These are phyloP conservation scores for Boletus subcaerulescens DNA, from an alignment of 768 basidiomycete genomes.

Conservation along the genomic window DNA sequence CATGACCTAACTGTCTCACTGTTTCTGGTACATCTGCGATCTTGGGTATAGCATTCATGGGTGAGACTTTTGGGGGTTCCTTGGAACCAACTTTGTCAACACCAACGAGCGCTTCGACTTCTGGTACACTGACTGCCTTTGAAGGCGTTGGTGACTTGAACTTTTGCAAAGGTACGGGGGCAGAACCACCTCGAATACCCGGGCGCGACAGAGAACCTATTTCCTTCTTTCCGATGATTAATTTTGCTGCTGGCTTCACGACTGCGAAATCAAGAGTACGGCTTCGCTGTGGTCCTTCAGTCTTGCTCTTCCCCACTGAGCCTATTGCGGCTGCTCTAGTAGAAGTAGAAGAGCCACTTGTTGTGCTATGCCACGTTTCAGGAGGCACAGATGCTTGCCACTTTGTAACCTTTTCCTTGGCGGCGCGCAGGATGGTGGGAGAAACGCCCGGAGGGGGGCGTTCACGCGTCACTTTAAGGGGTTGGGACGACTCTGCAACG, in stretches of 20 bases:
- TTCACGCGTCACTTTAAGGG: conserved; percentile 1
- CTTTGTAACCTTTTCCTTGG: conserved; percentile 35
- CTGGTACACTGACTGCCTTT: not conserved
- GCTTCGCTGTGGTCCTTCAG: conserved; percentile 12
- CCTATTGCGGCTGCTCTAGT: not conserved
- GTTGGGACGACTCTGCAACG: not conserved
- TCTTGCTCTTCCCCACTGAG: conserved; percentile 16
- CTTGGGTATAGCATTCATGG: conserved; percentile 12
- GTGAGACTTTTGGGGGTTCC: conserved; percentile 1
- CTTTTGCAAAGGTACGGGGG: conserved; percentile 8
- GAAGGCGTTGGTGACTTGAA: conserved; percentile 13
- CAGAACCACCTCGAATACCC: conserved; percentile 3
- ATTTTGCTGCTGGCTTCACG: conserved; percentile 36
- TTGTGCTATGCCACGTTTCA: conserved; percentile 13
- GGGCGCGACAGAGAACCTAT: conserved; percentile 6
- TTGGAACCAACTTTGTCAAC: conserved; percentile 1
- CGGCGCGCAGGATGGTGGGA: conserved; percentile 24
- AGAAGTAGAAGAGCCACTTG: conserved; percentile 2
- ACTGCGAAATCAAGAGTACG: conserved; percentile 43
- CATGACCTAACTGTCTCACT: conserved; percentile 27
- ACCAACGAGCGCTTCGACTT: not conserved
- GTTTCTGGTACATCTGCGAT: conserved; percentile 38
- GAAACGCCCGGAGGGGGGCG: conserved; percentile 16
- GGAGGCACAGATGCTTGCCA: conserved; percentile 34
- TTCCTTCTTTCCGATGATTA: conserved; percentile 21